Evolutionary conservation across 2,329 filamentous ascomycete genomes (phyloP).

Genomic region (Fusarium continuum): DNA sequence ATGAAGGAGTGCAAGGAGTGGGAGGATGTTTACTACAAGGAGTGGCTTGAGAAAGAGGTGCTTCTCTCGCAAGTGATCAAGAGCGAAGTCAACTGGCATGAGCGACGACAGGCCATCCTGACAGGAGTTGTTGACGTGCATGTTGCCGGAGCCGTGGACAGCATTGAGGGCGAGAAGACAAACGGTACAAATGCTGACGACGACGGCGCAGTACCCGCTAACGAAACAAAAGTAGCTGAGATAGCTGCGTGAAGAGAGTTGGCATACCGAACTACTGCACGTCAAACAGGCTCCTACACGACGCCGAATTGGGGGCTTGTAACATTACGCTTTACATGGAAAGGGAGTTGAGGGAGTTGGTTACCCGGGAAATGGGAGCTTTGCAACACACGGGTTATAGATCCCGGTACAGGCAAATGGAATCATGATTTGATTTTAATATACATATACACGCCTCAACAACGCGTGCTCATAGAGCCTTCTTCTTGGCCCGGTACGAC

Average conservation of each 20-base stretch:
- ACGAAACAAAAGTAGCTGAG: slow-evolving; percentile 12
- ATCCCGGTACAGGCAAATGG: slow-evolving; percentile 9
- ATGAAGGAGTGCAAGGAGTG: slow-evolving; percentile 71
- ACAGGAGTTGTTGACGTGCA: slow-evolving; percentile 58
- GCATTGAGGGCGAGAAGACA: slow-evolving; percentile 34
- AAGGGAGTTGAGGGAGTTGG: slow-evolving; percentile 42
- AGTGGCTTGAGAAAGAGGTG: slow-evolving; percentile 84
- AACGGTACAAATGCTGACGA: slow-evolving; percentile 36
- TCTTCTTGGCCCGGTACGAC: slow-evolving; percentile 52
- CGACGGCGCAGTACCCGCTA: slow-evolving; percentile 10
- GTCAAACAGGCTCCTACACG: background rate
- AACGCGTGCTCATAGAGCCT: slow-evolving; percentile 41
- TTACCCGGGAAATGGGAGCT: slow-evolving; percentile 17
- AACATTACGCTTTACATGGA: slow-evolving; percentile 27
- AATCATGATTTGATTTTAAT: slow-evolving; percentile 22
- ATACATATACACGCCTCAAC: background rate
- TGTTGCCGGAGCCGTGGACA: slow-evolving; percentile 48
- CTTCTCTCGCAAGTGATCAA: slow-evolving; percentile 76
- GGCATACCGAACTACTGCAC: background rate
- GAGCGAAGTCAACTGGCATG: slow-evolving; percentile 72
- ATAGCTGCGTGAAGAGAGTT: slow-evolving; percentile 1
- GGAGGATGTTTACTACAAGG: slow-evolving; percentile 72
- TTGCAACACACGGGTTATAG: slow-evolving; percentile 10
- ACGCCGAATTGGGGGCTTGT: slow-evolving; percentile 10
- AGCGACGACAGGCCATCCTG: slow-evolving; percentile 65